Evolutionary conservation across 2,329 filamentous ascomycete genomes (phyloP).

Genomic region (Scolecobasidium constrictum): DNA sequence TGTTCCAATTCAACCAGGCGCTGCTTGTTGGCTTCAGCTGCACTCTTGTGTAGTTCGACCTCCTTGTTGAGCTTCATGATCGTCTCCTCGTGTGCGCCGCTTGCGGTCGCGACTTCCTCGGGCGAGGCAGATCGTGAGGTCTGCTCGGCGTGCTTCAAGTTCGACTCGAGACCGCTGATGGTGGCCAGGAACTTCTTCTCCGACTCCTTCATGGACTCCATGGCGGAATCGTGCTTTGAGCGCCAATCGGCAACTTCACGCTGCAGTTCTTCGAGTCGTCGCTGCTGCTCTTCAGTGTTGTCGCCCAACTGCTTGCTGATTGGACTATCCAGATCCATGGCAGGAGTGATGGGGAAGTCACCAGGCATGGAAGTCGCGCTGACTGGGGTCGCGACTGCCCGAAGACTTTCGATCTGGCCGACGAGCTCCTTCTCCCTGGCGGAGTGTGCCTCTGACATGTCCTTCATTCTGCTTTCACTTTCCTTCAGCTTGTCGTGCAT

Average conservation of each 20-base stretch:
- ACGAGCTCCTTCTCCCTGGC: slow-evolving; percentile 64
- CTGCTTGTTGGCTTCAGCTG: slow-evolving; percentile 56
- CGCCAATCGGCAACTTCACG: slow-evolving; percentile 66
- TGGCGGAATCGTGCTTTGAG: slow-evolving; percentile 57
- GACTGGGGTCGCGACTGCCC: slow-evolving; percentile 31
- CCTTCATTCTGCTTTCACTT: slow-evolving; percentile 66
- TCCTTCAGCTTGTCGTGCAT: slow-evolving; percentile 81
- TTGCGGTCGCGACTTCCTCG: slow-evolving; percentile 18
- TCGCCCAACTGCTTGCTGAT: slow-evolving; percentile 9
- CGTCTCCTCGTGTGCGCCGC: slow-evolving; percentile 28
- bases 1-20: slow-evolving; percentile 67
- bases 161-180: slow-evolving; percentile 62
- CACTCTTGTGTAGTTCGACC: slow-evolving; percentile 69
- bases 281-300: slow-evolving; percentile 30
- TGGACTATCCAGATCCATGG: slow-evolving; percentile 14
- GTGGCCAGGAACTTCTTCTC: slow-evolving; percentile 64
- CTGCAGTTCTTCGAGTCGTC: slow-evolving; percentile 56
- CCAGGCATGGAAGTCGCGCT: slow-evolving; percentile 23
- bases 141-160: slow-evolving; percentile 29
- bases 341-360: slow-evolving; percentile 26
- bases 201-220: slow-evolving; percentile 60
- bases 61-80: slow-evolving; percentile 56
- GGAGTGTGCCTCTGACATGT: slow-evolving; percentile 63
- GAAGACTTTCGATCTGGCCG: slow-evolving; percentile 59
- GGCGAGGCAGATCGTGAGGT: slow-evolving; percentile 17